Base-by-base conservation (phyloP, 1,284 basidiomycete genomes). In the Trichosporon sp. region DNA sequence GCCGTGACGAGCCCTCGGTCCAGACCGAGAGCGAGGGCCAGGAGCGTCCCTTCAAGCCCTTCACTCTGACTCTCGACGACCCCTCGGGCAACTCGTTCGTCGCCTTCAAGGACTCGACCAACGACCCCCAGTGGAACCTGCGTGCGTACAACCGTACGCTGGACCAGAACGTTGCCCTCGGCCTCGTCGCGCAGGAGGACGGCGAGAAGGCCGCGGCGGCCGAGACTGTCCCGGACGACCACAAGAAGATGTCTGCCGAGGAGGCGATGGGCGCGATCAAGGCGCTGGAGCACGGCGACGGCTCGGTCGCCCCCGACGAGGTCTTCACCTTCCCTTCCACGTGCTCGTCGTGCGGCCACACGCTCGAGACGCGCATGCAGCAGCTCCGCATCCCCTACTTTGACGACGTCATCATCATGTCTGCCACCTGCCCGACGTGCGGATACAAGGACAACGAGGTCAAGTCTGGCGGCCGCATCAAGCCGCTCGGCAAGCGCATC, bases 361-460 rank as follows among this genome's bases (percentile, higher is more conserved):
- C 89, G 7, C 86, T 94, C 26, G 89, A 94, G 79, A 99, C 96
- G 0, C 86, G 90, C 76, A 98, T 99, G 93, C 96, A 99, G 88
- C 94, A 92, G 80, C 92, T 99, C 78, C 91, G 90, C 78, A 98
- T 99, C 76, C 97, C 97, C 0, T 96, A 99, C 85, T 99, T 99
- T 88, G 94, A 99, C 92, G 95, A 99, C 80, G 92, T 96, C 72
- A 86, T 99, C 74, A 96, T 99, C 85, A 99, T 99, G 96, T 97
- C 96, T 32, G 96, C 96, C 32, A 97, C 98, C 81, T 99, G 97
- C 84, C 93, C 94, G 69, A 85, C 86, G 69, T 99, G 96, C 83
- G 96, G 96, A 0, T 99, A 98, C 85, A 88, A 94, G 76, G 96
- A 99, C 85, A 98, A 97, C 81, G 96, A 99, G 85, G 92, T 99